Evolutionary conservation across 2,329 filamentous ascomycete species (phyloP), one percentile per base, ranked within the genome.

Genomic region (Leptographium procerum): DNA sequence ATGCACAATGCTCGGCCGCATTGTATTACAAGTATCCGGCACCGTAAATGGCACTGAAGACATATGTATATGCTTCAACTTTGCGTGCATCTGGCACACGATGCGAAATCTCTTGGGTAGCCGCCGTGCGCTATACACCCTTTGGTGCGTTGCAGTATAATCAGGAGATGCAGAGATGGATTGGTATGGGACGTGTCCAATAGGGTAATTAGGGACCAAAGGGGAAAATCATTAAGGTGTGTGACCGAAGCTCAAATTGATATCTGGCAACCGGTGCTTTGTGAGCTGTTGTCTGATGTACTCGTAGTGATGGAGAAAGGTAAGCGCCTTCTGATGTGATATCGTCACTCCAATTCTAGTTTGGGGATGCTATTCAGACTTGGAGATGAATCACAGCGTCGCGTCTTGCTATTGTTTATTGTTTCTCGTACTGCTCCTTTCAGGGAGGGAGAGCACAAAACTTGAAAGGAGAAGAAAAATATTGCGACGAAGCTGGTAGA

Each of bases 311-410:
- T 48, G 45, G 45, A 29, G 11, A 29, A 36, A 33, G 36, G 40
- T 55, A 60, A 60, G 58, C 58, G 58, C 58, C 19, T n/a, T 55
- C 55, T 29, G 55, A 33, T 16, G 58, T 60, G 58, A 54, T 50
- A 52, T 50, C 55, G 58, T 60, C 43, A 40, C 55, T 52, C 48
- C 48, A 51, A 43, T 29, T 13, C 24, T 8, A 22, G 50, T 8
- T 33, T 29, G 29, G 16, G 11, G 50, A 52, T 2, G 29, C 19
- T 33, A 33, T 34, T 31, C 16, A 22, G 16, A 34, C 29, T 52
- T 52, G 33, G 50, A 24, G 7, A 13, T 34, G 29, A 19, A 29
- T 52, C 24, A 16, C 50, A 34, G 50, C n/a, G 33, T 53, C 33
- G 51, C 33, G 51, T 26, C 40, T 34, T 53, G 16, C 36, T 19